Evolutionary conservation across 2,329 filamentous ascomycete genomes (phyloP), one percentile per base, ranked within the genome.

Genomic region (Pleoardoris graminearum): DNA sequence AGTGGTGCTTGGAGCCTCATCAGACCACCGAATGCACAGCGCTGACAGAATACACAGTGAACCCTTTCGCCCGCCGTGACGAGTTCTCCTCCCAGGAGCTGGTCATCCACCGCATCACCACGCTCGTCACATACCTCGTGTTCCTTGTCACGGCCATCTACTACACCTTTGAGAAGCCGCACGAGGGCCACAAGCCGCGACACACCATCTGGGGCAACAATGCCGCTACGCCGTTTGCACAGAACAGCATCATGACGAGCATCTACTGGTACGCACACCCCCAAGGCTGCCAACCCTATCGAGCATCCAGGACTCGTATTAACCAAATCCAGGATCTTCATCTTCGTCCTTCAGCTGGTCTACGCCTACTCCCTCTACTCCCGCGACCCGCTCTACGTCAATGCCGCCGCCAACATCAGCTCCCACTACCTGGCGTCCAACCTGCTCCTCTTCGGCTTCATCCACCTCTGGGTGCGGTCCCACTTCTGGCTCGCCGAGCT

Each of bases 351-450:
- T 32, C 91, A 96, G 71, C 76, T 87, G 48, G 85, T 82, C 62
- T 96, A 95, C 73, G 79, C 91, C 54, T 83, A 80, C 64, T 85
- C 90, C 65, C 84, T 96, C 60, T 95, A 91, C 79, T 86, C 85
- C 41, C 78, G 79, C 60, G 83, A 87, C 61, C 69, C 79, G 39
- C 82, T 83, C 23, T 79, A 83, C 48, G 83, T 90, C 58, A 82
- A 84, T 54, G 81, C 85, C 14, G 89, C 91, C 19, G 88, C 87
- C 60, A 86, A 89, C 60, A 87, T 95, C 12, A 91, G 89, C 55
- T 82, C 84, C 62, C 90, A 96, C 78, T 96, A 93, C 75, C 91
- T 95, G 71, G 70, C 88, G 63, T 89, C 91, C 80, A 96, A 96
- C 74, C 77, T 96, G 36, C 81, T 96, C 54, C 84, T 91, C 72